phyloP scores from a whole-genome alignment of 2,329 filamentous ascomycete species.

The Ophiostoma triangulosporum region DNA sequence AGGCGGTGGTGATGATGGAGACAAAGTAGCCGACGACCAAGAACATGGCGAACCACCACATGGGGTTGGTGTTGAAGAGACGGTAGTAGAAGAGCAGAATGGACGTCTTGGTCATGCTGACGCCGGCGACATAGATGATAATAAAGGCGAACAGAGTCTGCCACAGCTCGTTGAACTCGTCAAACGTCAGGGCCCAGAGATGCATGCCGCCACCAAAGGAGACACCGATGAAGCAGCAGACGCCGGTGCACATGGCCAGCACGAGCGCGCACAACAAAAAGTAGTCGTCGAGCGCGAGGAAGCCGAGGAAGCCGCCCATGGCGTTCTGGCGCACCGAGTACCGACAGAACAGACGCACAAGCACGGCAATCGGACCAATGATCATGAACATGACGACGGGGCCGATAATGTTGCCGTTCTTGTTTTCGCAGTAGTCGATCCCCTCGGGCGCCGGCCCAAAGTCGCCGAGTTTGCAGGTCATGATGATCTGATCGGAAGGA shows the following conservation, averaged over 20 bases:
- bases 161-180: not conserved
- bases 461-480: not conserved
- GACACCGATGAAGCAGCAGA: not conserved
- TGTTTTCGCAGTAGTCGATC: not conserved
- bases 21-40: not conserved
- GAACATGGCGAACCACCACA: not conserved
- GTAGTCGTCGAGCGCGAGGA: not conserved
- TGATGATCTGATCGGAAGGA: not conserved
- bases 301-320: not conserved
- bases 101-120: not conserved
- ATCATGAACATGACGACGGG: not conserved
- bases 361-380: not conserved
- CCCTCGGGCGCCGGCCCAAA: not conserved
- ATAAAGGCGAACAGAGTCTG: not conserved
- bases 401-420: not conserved
- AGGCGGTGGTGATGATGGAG: not conserved
- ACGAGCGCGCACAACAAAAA: not conserved
- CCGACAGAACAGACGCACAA: not conserved
- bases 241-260: not conserved
- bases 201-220: not conserved
- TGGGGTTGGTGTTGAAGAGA: not conserved
- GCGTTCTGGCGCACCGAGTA: not conserved
- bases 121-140: not conserved
- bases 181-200: not conserved
- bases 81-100: not conserved